phyloP scores from a whole-genome alignment of 2,329 filamentous ascomycete species.

The Xylaria sp. region DNA sequence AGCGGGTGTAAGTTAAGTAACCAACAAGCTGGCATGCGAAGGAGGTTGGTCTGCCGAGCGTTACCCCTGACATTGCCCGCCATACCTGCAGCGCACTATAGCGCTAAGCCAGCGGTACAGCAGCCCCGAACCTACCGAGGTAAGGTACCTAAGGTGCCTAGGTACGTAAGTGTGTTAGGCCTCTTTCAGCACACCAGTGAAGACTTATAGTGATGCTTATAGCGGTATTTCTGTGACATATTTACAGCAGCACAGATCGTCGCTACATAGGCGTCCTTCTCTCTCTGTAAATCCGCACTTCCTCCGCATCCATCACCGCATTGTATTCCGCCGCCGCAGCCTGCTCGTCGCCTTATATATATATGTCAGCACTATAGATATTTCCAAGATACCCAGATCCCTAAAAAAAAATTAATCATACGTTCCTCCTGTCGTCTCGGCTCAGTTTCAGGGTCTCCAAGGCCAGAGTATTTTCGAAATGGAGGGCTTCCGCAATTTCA shows the following conservation, averaged over 20 bases:
- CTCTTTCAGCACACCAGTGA: not conserved
- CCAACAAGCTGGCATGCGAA: not conserved
- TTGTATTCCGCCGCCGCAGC: not conserved
- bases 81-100: not conserved
- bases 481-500: constrained; percentile 18
- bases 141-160: no score
- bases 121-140: not conserved
- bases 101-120: not conserved
- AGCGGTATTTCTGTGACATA: not conserved
- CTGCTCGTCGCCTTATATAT: not conserved
- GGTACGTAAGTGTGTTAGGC: not conserved
- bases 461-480: not conserved
- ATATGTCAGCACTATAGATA: not conserved
- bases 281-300: not conserved
- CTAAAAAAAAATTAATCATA: no score
- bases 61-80: not conserved
- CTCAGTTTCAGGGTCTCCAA: not conserved
- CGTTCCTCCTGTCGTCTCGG: no score
- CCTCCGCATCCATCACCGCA: constrained; percentile 2
- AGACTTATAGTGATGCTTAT: not conserved
- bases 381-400: not conserved
- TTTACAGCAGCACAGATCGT: not conserved
- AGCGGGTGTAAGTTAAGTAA: not conserved
- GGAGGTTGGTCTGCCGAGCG: not conserved
- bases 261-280: not conserved